Percentiles rank a stretch among this genome's conserved stretches.
phyloP scores from a whole-genome alignment of 805 yeast species.

The Brettanomyces naardenensis region DNA sequence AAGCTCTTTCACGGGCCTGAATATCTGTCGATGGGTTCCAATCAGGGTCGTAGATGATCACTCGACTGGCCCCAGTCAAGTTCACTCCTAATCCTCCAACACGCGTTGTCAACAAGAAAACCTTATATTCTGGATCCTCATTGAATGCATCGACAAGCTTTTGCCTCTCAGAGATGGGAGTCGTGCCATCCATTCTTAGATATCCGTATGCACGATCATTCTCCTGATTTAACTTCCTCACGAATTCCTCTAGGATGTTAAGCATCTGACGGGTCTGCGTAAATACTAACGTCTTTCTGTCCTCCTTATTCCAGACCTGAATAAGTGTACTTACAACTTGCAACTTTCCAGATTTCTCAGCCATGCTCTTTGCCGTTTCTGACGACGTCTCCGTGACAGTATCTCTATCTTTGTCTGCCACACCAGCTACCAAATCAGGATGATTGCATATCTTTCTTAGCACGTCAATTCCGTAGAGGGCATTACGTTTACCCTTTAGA shows the following conservation, averaged over 20 bases:
- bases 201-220: constrained; percentile 31
- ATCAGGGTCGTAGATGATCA: constrained; percentile 92
- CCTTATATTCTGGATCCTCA: constrained; percentile 41
- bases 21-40: constrained; percentile 98
- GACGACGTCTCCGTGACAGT: constrained; percentile 5
- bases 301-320: constrained; percentile 67
- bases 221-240: constrained; percentile 32
- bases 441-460: constrained; percentile 92
- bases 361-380: constrained; percentile 29
- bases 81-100: constrained; percentile 97
- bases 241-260: constrained; percentile 69
- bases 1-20: constrained; percentile 94
- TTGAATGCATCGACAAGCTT: constrained; percentile 76
- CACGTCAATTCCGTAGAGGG: constrained; percentile 83
- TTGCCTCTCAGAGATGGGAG: constrained; percentile 73
- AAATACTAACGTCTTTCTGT: constrained; percentile 76
- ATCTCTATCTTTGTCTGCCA: constrained; percentile 21
- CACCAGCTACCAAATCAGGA: constrained; percentile 67
- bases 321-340: constrained; percentile 76
- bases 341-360: constrained; percentile 69
- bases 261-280: constrained; percentile 94
- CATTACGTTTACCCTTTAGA: constrained; percentile 67
- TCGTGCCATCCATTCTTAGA: constrained; percentile 91
- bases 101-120: constrained; percentile 83
- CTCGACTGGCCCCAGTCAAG: constrained; percentile 90